Evolutionary conservation across 371 early-diverging fungal genomes (phyloP).

Genomic region (Syncephalastrum sp.): DNA sequence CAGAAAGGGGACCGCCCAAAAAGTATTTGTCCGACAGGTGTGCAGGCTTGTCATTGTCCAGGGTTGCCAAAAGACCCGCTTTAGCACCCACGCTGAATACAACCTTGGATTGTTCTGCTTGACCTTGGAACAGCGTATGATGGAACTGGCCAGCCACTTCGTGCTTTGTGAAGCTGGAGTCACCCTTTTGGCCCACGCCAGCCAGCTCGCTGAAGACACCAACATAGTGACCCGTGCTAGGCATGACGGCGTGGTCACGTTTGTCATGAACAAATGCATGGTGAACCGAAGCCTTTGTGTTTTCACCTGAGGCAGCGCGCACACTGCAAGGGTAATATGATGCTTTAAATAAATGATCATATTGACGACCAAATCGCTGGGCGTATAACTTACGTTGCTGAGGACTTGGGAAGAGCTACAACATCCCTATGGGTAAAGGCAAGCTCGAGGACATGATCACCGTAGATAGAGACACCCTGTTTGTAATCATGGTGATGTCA

Average conservation of each 20-base stretch:
- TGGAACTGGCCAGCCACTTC: constrained; percentile 62
- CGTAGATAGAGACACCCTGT: constrained; percentile 44
- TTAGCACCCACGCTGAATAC: constrained; percentile 35
- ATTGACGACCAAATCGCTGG: neutral
- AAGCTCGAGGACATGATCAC: constrained; percentile 70
- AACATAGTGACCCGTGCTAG: constrained; percentile 70
- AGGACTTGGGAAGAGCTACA: constrained; percentile 63
- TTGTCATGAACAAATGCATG: constrained; percentile 69
- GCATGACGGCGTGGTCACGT: constrained; percentile 73
- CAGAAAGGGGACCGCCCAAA: constrained; percentile 82
- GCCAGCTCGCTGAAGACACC: constrained; percentile 46
- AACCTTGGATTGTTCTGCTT: constrained; percentile 10
- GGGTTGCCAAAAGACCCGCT: constrained; percentile 64
- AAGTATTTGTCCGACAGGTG: constrained; percentile 82
- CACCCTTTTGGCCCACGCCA: constrained; percentile 77
- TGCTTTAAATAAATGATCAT: neutral
- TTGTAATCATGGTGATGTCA: neutral
- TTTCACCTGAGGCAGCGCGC: constrained; percentile 80
- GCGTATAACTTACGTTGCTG: constrained; percentile 53
- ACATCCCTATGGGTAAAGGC: constrained; percentile 73
- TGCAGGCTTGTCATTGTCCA: constrained; percentile 38
- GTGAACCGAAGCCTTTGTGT: constrained; percentile 73
- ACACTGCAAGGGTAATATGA: constrained; percentile 50
- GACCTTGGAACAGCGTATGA: constrained; percentile 15
- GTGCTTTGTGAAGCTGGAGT: constrained; percentile 68